phyloP scores from a whole-genome alignment of 495 filamentous ascomycete species.

The Hypomontagnella monticulosa region DNA sequence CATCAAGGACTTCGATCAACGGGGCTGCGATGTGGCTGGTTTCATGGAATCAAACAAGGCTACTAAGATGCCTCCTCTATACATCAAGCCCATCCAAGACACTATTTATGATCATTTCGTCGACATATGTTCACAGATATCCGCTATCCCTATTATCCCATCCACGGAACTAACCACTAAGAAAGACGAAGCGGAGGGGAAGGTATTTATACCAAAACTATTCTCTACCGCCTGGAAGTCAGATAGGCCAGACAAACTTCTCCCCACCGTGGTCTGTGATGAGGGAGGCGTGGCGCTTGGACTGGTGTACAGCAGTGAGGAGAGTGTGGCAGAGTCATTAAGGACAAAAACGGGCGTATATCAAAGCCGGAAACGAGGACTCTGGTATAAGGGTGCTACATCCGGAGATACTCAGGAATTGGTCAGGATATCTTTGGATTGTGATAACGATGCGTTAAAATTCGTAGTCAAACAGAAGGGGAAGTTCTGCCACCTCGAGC shows the following conservation, averaged over 20 bases:
- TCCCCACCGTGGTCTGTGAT: slow-evolving; percentile 89
- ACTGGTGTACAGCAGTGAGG: slow-evolving; percentile 90
- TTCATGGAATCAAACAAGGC: slow-evolving; percentile 58
- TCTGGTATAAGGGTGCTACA: slow-evolving; percentile 97
- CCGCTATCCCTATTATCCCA: slow-evolving; percentile 81
- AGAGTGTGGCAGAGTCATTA: slow-evolving; percentile 87
- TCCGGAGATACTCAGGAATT: slow-evolving; percentile 94
- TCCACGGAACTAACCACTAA: slow-evolving; percentile 74
- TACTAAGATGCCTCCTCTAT: slow-evolving; percentile 57
- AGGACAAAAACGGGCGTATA: slow-evolving; percentile 92
- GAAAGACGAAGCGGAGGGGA: slow-evolving; percentile 61
- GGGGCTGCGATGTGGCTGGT: slow-evolving; percentile 48
- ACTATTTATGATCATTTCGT: slow-evolving; percentile 62
- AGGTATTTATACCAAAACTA: slow-evolving; percentile 71
- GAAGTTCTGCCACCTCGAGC: slow-evolving; percentile 93
- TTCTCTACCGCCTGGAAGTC: slow-evolving; percentile 75
- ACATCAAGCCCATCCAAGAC: slow-evolving; percentile 54
- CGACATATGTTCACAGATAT: slow-evolving; percentile 61
- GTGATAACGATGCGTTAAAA: slow-evolving; percentile 89
- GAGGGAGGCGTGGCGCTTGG: slow-evolving; percentile 87
- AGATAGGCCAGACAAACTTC: slow-evolving; percentile 85
- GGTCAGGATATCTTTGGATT: slow-evolving; percentile 84
- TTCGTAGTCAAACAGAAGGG: slow-evolving; percentile 92
- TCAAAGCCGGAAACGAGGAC: slow-evolving; percentile 89
- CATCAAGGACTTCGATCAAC: slow-evolving; percentile 57